These are phyloP conservation scores for Tetrahymena elliotti DNA, from an alignment of 73 alveolate species.

Conservation along the genomic window DNA sequence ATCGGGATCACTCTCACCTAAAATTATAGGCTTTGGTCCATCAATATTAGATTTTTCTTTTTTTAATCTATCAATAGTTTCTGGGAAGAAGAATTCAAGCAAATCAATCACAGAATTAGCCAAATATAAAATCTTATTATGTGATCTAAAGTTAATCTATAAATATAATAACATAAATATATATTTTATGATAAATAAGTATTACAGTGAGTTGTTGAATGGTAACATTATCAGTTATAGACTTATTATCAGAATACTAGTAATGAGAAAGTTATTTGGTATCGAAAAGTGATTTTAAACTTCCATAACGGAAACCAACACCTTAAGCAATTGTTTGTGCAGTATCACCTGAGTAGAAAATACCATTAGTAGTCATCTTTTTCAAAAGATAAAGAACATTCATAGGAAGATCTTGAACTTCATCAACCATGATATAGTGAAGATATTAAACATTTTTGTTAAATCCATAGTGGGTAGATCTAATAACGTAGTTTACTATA, in stretches of 20 bases:
- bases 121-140: conserved; percentile 14
- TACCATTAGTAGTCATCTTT: conserved; percentile 21
- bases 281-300: conserved; percentile 44
- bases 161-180: too few relatives aligned
- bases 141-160: conserved; percentile 29
- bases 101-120: conserved; percentile 27
- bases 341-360: conserved; percentile 74
- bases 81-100: conserved; percentile 29
- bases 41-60: conserved; percentile 10
- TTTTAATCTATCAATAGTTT: conserved; percentile 21
- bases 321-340: conserved; percentile 85
- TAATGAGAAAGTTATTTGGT: neutral
- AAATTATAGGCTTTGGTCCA: conserved; percentile 25
- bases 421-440: conserved; percentile 68
- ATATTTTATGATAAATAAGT: too few relatives aligned
- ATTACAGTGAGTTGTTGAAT: conserved; percentile 33
- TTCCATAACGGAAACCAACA: conserved; percentile 64
- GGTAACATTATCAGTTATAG: conserved; percentile 47
- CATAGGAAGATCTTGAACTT: conserved; percentile 69
- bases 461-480: neutral
- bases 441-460: conserved; percentile 18
- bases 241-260: neutral
- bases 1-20: neutral
- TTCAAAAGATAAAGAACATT: conserved; percentile 40
- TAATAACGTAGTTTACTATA: conserved; percentile 49